Percentiles rank a stretch among this genome's conserved stretches.
Conservation (phyloP, 1,284 basidiomycete genomes). For the Ceratobasidium sp. region DNA sequence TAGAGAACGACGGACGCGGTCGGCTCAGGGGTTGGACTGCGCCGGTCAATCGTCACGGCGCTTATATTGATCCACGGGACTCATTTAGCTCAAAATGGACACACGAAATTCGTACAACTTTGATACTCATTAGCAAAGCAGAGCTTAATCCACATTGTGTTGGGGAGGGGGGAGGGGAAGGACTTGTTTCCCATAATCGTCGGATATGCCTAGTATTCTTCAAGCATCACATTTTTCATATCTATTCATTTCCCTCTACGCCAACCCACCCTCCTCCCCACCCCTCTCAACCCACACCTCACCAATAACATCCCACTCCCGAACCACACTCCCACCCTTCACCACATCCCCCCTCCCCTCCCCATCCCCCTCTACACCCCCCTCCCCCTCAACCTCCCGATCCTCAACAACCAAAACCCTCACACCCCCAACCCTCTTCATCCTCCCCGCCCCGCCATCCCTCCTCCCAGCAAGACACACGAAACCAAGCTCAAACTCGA, state of each 20-base stretch:
- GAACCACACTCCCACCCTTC: conserved; percentile 63
- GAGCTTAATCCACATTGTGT: too few relatives aligned
- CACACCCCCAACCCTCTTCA: conserved; percentile 72
- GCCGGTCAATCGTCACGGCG: conserved; percentile 41
- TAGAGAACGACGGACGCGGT: neutral
- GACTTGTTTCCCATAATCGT: too few relatives aligned
- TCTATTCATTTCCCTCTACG: neutral
- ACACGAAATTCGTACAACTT: too few relatives aligned
- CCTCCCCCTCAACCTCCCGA: conserved; percentile 61
- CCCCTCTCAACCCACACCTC: conserved; percentile 71
- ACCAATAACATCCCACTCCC: conserved; percentile 76
- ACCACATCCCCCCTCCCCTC: conserved; percentile 37
- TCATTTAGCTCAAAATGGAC: too few relatives aligned
- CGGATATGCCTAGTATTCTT: too few relatives aligned
- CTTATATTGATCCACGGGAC: conserved; percentile 28
- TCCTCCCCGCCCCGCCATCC: conserved; percentile 62
- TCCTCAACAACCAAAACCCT: conserved; percentile 74
- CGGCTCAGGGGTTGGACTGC: conserved; percentile 35
- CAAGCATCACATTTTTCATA: too few relatives aligned
- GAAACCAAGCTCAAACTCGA: conserved; percentile 74
- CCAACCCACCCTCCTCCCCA: neutral
- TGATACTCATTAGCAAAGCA: too few relatives aligned
- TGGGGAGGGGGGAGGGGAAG: too few relatives aligned
- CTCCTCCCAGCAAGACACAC: conserved; percentile 60
- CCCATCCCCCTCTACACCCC: conserved; percentile 13